phyloP scores from a whole-genome alignment of 805 yeast species.

The Saccharomycopsis synnaedendra region DNA sequence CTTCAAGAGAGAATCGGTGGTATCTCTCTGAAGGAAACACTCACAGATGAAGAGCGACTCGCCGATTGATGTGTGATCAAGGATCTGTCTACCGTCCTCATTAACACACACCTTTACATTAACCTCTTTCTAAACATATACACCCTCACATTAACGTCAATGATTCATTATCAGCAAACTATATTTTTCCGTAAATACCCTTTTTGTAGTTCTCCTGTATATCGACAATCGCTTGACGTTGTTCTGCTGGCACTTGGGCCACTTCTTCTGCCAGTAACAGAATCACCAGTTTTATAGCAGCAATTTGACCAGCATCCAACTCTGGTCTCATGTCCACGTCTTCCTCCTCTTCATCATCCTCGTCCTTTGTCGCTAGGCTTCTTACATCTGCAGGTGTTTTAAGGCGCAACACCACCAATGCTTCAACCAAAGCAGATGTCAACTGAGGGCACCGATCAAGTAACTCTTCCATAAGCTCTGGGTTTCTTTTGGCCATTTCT shows the following conservation, averaged over 20 bases:
- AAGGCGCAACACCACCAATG: slow-evolving; percentile 33
- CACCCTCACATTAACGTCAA: no score
- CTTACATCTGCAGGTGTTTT: slow-evolving; percentile 21
- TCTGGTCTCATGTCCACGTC: neutral
- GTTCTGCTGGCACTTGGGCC: slow-evolving; percentile 37
- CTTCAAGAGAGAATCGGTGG: no score
- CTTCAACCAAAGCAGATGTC: slow-evolving; percentile 71
- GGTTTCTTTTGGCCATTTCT: slow-evolving; percentile 43
- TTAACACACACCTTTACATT: no score
- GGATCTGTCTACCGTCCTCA: no score
- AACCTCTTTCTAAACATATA: no score
- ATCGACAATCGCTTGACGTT: slow-evolving; percentile 23
- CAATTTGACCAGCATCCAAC: slow-evolving; percentile 27
- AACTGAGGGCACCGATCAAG: slow-evolving; percentile 70
- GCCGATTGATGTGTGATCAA: no score
- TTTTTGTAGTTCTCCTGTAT: slow-evolving; percentile 21
- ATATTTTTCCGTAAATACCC: slow-evolving; percentile 21
- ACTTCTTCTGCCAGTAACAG: slow-evolving; percentile 42
- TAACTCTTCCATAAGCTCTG: slow-evolving; percentile 46
- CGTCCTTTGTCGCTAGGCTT: slow-evolving; percentile 6
- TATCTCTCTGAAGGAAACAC: no score
- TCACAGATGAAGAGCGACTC: no score
- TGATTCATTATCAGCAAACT: neutral
- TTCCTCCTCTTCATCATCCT: neutral
- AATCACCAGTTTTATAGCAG: slow-evolving; percentile 39